A percentile compares a stretch with the other conserved stretches of the same genome.
Evolutionary conservation across 1,284 basidiomycete genomes (phyloP).

Genomic region (Lentinus polychrous): DNA sequence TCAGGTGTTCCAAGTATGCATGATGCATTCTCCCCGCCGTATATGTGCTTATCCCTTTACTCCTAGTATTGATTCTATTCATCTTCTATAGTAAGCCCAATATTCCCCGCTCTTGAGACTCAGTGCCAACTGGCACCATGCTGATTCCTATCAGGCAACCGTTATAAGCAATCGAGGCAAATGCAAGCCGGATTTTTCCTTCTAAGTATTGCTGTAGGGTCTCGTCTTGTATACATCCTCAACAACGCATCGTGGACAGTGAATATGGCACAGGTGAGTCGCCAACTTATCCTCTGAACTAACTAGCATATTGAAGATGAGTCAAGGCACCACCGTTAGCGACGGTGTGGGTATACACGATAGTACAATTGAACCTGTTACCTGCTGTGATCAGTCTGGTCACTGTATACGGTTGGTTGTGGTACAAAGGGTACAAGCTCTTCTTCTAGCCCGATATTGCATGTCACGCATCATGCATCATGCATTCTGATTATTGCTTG

Average conservation of each 20-base stretch:
- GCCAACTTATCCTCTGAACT: background rate
- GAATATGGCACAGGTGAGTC: slow-evolving; percentile 64
- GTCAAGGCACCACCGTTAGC: slow-evolving; percentile 63
- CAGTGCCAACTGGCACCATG: background rate
- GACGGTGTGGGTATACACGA: slow-evolving; percentile 67
- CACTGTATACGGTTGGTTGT: slow-evolving; percentile 45
- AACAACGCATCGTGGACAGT: slow-evolving; percentile 58
- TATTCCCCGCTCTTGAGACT: background rate
- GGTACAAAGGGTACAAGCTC: slow-evolving; percentile 52
- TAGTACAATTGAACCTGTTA: slow-evolving; percentile 58
- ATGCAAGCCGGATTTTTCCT: slow-evolving; percentile 53
- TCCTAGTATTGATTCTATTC: slow-evolving; percentile 59
- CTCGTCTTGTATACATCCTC: slow-evolving; percentile 63
- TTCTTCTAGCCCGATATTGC: slow-evolving; percentile 17
- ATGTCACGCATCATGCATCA: too few species aligned
- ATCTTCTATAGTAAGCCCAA: slow-evolving; percentile 66
- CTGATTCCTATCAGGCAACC: slow-evolving; percentile 37
- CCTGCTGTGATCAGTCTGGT: slow-evolving; percentile 54
- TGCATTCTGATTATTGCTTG: too few species aligned
- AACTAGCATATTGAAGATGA: background rate
- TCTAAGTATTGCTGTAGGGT: slow-evolving; percentile 49
- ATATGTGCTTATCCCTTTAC: background rate
- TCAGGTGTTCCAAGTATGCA: slow-evolving; percentile 63
- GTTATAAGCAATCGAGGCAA: slow-evolving; percentile 48
- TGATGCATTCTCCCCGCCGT: background rate